Evolutionary conservation across 2,329 filamentous ascomycete species (phyloP), one percentile per base, ranked within the genome.

Genomic region (Cytospora paraplurivora): DNA sequence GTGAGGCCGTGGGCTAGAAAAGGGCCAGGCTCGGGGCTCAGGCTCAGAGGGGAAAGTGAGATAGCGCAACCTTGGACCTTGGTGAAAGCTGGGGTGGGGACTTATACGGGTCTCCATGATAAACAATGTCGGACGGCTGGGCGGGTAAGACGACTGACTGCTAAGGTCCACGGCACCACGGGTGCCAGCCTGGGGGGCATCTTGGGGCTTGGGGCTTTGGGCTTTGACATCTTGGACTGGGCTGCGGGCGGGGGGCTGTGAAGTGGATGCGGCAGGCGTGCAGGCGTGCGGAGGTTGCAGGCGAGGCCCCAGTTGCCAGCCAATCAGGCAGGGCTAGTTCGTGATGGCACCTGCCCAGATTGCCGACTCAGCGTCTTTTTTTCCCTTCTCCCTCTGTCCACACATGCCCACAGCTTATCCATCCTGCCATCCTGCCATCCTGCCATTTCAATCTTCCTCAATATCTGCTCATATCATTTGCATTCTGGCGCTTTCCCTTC

Each of bases 1-100:
- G 49, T 49, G 44, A 47, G 44, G 44, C 44, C n/a, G 44, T 59
- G 57, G 57, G 57, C 59, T 41, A 53, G 41, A 52, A 44, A 52
- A 34, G 49, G 51, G 32, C 59, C 44, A 47, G 44, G 44, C 44
- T 47, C 44, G 21, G 44, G 44, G 44, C 44, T 47, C 44, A 47
- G 44, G 44, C 44, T 47, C 44, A 44, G 21, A 19, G 21, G 44
- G 44, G n/a, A 21, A 21, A 47, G 44, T 19, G 44, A 19, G 44
- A 47, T 19, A 47, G 44, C 44, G 44, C n/a, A 47, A 27, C 27
- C 27, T 27, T 27, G 27, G 27, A 27, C 27, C 27, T 27, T 27
- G 27, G 27, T 27, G 27, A 27, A 47, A 21, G 44, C n/a, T 19
- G 44, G 44, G n/a, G 44, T 47, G 44, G 44, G n/a, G 44, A 47